Base-by-base conservation (phyloP, 2,329 filamentous ascomycete genomes). In the Aaosphaeria arxii region DNA sequence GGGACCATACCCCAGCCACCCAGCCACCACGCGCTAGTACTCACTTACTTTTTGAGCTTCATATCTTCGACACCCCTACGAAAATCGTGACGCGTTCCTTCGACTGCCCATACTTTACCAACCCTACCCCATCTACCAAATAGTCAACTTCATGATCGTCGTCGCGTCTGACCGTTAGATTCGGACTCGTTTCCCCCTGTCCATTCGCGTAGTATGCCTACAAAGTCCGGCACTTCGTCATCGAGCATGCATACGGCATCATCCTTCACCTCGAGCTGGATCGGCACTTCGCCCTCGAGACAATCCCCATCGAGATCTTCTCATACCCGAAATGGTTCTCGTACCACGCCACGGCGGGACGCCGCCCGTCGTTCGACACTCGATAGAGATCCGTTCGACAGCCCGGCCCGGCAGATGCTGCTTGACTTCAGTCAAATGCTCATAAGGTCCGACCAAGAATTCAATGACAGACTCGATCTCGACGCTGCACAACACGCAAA, bases 401-500 rank as follows among this genome's bases (percentile, higher is more conserved):
- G 67, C 45, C 69, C 67, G 3, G 60, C 62, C 2, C 61, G 63
- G 28, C 62, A 67, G 44, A 53, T 74, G 13, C 54, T 67, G 7
- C 56, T 70, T 36, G 75, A 77, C 31, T 71, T 76, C 54, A 69
- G 68, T 45, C 60, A 70, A 45, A 60, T 76, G n/a, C 64, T 71
- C 45, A 64, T 72, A 45, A 64, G 70, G 30, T 69, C 69, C 6
- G 71, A 76, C 43, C 66, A 66, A 2, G 62, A 71, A 6, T 81
- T 81, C 50, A 75, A 83, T 39, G 78, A 83, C 24, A 78, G 75
- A 28, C 79, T 89, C 30, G 84, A 90, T 49, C 74, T 75, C 38
- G 80, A 83, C 44, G 77, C 81, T 31, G 78, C 81, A 33, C 84
- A 88, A 53, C 81, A 79, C 32, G 84, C 85, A 61, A 74, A 80